phyloP scores from a whole-genome alignment of 768 basidiomycete species.

The Hygrophoropsis aurantiaca region DNA sequence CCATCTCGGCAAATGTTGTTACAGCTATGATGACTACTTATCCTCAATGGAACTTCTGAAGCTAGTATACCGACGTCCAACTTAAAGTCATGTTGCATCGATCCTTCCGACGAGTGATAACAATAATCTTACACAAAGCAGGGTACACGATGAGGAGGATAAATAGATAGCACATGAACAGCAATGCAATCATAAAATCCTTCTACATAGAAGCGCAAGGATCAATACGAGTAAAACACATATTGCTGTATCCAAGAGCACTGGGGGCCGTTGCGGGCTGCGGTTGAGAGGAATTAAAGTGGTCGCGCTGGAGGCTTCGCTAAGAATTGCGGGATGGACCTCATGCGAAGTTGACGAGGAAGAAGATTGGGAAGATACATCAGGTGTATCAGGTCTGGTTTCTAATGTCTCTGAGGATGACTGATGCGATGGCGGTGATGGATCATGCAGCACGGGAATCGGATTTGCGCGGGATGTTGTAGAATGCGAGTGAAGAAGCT shows the following conservation, averaged over 20 bases:
- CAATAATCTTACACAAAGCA: no score
- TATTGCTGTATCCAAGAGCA: constrained; percentile 73
- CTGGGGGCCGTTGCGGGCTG: constrained; percentile 44
- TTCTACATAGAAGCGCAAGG: constrained; percentile 65
- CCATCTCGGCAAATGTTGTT: no score
- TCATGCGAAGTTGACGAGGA: constrained; percentile 14
- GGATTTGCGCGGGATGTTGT: not conserved
- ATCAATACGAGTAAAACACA: constrained; percentile 69
- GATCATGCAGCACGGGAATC: not conserved
- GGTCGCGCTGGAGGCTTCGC: constrained; percentile 11
- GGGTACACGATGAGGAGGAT: no score
- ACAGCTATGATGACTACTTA: no score
- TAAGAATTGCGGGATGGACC: constrained; percentile 10
- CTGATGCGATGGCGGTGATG: not conserved
- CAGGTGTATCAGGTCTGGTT: constrained; percentile 11
- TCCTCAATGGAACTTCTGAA: no score
- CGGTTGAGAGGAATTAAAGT: constrained; percentile 6
- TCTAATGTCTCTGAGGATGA: constrained; percentile 13
- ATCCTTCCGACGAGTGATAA: no score
- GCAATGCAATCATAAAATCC: constrained; percentile 48
- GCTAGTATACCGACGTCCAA: no score
- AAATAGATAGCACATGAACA: constrained; percentile 9
- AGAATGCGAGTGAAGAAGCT: constrained; percentile 16
- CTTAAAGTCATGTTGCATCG: no score
- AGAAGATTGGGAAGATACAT: constrained; percentile 11